Conservation (phyloP, 768 basidiomycete species). For the Suillus weaverae region DNA sequence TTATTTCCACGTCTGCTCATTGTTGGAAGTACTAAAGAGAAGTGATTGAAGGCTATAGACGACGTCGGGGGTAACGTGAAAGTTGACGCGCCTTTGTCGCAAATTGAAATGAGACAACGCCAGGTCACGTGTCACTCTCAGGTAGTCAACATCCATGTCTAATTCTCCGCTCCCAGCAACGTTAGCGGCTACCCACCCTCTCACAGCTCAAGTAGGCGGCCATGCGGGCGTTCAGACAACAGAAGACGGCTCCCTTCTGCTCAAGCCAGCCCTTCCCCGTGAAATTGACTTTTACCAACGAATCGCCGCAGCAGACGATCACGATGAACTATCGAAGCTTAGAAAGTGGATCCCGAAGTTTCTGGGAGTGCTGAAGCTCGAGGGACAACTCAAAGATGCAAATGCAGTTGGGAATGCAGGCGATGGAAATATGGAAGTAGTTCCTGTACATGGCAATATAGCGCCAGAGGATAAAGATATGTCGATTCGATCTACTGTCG, state of each 20-base stretch:
- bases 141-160: neutral
- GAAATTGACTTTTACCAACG: constrained; percentile 75
- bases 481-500: constrained; percentile 18
- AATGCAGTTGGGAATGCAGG: constrained; percentile 13
- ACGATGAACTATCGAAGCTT: constrained; percentile 36
- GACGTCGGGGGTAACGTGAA: too few species aligned
- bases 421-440: constrained; percentile 4
- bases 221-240: constrained; percentile 72
- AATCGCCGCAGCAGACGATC: constrained; percentile 40
- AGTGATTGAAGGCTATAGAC: neutral
- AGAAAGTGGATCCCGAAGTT: constrained; percentile 71
- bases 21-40: too few species aligned
- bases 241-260: constrained; percentile 74
- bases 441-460: constrained; percentile 22
- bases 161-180: constrained; percentile 13
- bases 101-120: constrained; percentile 7
- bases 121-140: neutral
- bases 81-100: neutral
- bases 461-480: constrained; percentile 44
- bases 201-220: constrained; percentile 75
- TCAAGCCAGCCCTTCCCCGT: constrained; percentile 67
- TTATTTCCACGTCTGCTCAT: constrained; percentile 47
- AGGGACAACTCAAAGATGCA: constrained; percentile 41
- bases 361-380: constrained; percentile 76
- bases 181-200: constrained; percentile 29